Evolutionary conservation across 2,329 filamentous ascomycete species (phyloP).

Genomic region (Nothopassalora personata): DNA sequence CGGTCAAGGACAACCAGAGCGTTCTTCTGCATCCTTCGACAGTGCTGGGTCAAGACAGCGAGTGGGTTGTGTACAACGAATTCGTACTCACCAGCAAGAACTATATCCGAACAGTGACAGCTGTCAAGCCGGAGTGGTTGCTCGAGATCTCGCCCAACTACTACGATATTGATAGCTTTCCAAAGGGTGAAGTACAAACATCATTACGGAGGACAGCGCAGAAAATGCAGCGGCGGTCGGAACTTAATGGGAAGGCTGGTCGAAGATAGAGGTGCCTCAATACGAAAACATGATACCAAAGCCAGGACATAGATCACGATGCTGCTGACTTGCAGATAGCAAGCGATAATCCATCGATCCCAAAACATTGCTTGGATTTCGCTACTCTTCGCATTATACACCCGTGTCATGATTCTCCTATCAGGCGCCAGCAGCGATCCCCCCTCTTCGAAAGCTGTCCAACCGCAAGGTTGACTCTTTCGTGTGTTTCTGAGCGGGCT

Average conservation of each 20-base stretch:
- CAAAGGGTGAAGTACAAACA: constrained; percentile 77
- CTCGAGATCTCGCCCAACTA: constrained; percentile 90
- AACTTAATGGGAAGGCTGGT: neutral
- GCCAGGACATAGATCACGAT: neutral
- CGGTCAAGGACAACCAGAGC: constrained; percentile 92
- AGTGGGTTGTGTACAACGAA: constrained; percentile 98
- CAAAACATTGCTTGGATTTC: neutral
- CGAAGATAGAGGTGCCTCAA: neutral
- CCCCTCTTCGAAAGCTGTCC: too few relatives aligned
- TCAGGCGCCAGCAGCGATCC: too few relatives aligned
- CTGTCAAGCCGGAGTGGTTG: constrained; percentile 90
- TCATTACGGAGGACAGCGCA: constrained; percentile 42
- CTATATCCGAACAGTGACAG: constrained; percentile 90
- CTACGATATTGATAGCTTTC: constrained; percentile 79
- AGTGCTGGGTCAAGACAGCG: constrained; percentile 78
- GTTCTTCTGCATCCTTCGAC: constrained; percentile 92
- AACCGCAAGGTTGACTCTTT: too few relatives aligned
- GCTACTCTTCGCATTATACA: too few relatives aligned
- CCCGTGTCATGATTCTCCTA: too few relatives aligned
- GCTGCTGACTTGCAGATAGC: neutral
- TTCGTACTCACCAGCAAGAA: constrained; percentile 98
- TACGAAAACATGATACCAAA: neutral
- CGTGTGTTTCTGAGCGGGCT: too few relatives aligned
- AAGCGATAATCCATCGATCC: neutral
- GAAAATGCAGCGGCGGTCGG: constrained; percentile 14